These are phyloP conservation scores for Tetrastigma voinierianum DNA, from an alignment of 164 flowering plant genomes.

Conservation along the genomic window DNA sequence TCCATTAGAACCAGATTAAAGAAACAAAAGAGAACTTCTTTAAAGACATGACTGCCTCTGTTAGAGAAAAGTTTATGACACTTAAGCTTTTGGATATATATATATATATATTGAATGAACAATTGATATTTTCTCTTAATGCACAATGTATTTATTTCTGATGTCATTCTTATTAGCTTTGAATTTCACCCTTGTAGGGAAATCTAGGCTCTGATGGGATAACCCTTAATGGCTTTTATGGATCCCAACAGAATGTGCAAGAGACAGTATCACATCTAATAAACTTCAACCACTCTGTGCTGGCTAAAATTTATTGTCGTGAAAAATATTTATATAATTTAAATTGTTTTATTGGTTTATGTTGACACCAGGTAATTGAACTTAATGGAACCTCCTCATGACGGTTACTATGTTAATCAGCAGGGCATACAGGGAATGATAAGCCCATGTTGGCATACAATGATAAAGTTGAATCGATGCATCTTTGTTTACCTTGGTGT, in stretches of 20 bases:
- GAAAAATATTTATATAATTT: not conserved
- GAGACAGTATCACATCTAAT: constrained; percentile 40
- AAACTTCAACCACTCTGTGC: not conserved
- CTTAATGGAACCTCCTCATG: constrained; percentile 71
- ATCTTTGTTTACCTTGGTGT: not conserved
- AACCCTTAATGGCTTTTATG: constrained; percentile 46
- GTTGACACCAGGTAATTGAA: constrained; percentile 44
- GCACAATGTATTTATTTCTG: not conserved
- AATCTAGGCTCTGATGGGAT: constrained; percentile 42
- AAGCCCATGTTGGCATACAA: constrained; percentile 12
- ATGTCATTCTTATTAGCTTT: constrained; percentile 10
- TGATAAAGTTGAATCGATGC: no score
- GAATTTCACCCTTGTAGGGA: constrained; percentile 32
- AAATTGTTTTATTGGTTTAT: not conserved
- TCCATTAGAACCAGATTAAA: no score
- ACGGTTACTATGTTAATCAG: constrained; percentile 53
- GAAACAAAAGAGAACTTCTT: no score
- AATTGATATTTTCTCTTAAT: no score
- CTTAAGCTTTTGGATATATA: no score
- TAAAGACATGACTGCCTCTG: no score
- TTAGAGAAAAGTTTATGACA: no score
- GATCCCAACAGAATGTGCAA: constrained; percentile 55
- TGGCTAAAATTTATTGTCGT: not conserved
- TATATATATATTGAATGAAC: no score
- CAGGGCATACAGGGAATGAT: constrained; percentile 70